A percentile compares a stretch with the other conserved stretches of the same genome.
Evolutionary conservation across 225 moss, liverwort and hornwort genomes (phyloP).

Genomic region (Lunularia cruciata): DNA sequence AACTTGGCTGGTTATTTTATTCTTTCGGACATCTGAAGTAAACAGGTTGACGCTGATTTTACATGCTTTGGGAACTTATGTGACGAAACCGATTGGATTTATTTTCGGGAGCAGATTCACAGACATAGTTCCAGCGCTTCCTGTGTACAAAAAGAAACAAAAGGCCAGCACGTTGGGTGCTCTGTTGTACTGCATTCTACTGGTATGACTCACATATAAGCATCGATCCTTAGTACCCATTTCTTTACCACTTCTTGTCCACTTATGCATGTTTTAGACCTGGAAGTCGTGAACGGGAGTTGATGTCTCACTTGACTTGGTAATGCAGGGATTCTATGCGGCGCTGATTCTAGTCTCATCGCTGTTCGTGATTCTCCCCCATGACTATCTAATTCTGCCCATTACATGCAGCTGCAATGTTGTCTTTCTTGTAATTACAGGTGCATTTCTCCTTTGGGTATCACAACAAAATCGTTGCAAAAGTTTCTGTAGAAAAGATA

Average conservation of each 20-base stretch:
- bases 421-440: constrained; percentile 41
- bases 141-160: constrained; percentile 37
- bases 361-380: constrained; percentile 27
- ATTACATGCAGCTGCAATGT: constrained; percentile 47
- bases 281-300: neutral
- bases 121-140: constrained; percentile 44
- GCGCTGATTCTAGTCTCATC: constrained; percentile 33
- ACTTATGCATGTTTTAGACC: neutral
- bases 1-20: neutral
- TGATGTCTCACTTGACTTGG: neutral
- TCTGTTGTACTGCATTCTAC: constrained; percentile 36
- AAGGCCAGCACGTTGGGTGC: constrained; percentile 44
- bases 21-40: neutral
- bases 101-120: constrained; percentile 35
- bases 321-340: constrained; percentile 36
- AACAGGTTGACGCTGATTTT: too few relatives aligned
- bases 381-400: constrained; percentile 26
- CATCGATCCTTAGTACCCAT: too few relatives aligned
- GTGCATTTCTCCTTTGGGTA: constrained; percentile 6
- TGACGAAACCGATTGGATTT: neutral
- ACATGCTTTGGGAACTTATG: neutral
- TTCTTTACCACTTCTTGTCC: neutral
- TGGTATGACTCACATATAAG: constrained; percentile 25
- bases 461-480: neutral
- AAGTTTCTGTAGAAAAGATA: neutral